phyloP scores from a whole-genome alignment of 306 rosid species.

The Delonix regia region DNA sequence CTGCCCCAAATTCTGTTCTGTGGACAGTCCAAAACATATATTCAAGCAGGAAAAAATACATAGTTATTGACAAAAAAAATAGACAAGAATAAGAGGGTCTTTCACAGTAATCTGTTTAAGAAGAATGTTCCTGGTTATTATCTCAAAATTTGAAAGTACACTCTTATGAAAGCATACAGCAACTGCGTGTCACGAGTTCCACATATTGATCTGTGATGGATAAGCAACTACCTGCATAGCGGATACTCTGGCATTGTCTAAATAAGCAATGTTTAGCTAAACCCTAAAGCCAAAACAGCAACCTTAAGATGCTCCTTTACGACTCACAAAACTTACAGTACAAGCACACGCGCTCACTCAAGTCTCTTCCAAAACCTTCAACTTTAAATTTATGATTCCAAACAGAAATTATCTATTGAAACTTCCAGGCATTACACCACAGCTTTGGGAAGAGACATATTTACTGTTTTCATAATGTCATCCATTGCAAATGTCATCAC shows the following conservation, averaged over 20 bases:
- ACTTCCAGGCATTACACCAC: not conserved
- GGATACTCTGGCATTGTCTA: not conserved
- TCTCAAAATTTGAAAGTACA: not conserved
- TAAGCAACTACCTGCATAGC: not conserved
- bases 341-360: not conserved
- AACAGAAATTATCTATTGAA: not conserved
- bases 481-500: not conserved
- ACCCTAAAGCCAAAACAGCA: not conserved
- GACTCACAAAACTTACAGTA: no score
- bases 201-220: not conserved
- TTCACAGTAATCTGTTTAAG: not conserved
- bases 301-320: not conserved
- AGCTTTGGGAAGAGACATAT: not conserved
- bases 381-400: not conserved
- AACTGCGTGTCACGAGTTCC: not conserved
- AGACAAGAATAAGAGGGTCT: not conserved
- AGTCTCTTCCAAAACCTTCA: not conserved
- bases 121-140: not conserved
- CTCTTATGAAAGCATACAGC: not conserved
- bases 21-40: conserved; percentile 31
- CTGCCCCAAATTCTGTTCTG: conserved; percentile 87
- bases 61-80: not conserved
- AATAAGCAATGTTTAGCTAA: not conserved
- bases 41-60: conserved; percentile 28
- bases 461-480: not conserved